A percentile compares a stretch with the other conserved stretches of the same genome.
Conservation (phyloP, 192 early-diverging fungal species). For the Umbelopsis sp. region DNA sequence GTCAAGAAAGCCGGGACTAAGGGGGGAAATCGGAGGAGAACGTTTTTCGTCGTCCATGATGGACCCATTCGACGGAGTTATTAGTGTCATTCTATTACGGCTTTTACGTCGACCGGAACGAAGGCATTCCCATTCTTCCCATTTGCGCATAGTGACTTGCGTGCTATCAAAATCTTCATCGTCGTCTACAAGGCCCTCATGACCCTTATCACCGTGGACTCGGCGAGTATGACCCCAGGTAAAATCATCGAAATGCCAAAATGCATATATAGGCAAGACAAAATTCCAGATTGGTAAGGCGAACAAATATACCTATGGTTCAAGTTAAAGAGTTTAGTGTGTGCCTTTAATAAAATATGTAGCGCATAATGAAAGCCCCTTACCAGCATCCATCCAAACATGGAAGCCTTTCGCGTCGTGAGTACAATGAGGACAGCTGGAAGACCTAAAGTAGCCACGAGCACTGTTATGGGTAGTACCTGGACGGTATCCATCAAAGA, state of each 20-base stretch:
- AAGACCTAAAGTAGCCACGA: slow-evolving; percentile 76
- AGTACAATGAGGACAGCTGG: slow-evolving; percentile 86
- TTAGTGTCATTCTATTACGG: slow-evolving; percentile 5
- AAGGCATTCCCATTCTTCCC: slow-evolving; percentile 54
- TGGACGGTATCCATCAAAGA: slow-evolving; percentile 42
- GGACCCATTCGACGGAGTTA: slow-evolving; percentile 11
- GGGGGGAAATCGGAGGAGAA: slow-evolving; percentile 8
- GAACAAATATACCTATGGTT: slow-evolving; percentile 58
- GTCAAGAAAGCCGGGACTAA: background rate
- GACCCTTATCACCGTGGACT: slow-evolving; percentile 62
- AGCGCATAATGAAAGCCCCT: background rate
- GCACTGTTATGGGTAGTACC: slow-evolving; percentile 65
- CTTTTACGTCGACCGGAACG: slow-evolving; percentile 27
- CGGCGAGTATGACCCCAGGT: slow-evolving; percentile 75
- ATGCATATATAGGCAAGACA: slow-evolving; percentile 82
- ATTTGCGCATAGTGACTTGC: slow-evolving; percentile 47
- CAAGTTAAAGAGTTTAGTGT: background rate
- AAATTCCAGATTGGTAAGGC: slow-evolving; percentile 92
- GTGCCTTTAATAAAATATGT: too few species aligned
- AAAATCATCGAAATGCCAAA: slow-evolving; percentile 91
- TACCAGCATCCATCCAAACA: slow-evolving; percentile 83
- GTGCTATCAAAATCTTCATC: slow-evolving; percentile 71
- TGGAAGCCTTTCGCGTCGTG: slow-evolving; percentile 76
- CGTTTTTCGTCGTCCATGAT: slow-evolving; percentile 3
- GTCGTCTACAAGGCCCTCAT: slow-evolving; percentile 64